A percentile compares a stretch with the other conserved stretches of the same genome.
phyloP scores from a whole-genome alignment of 495 filamentous ascomycete species.

The Talaromyces liani region DNA sequence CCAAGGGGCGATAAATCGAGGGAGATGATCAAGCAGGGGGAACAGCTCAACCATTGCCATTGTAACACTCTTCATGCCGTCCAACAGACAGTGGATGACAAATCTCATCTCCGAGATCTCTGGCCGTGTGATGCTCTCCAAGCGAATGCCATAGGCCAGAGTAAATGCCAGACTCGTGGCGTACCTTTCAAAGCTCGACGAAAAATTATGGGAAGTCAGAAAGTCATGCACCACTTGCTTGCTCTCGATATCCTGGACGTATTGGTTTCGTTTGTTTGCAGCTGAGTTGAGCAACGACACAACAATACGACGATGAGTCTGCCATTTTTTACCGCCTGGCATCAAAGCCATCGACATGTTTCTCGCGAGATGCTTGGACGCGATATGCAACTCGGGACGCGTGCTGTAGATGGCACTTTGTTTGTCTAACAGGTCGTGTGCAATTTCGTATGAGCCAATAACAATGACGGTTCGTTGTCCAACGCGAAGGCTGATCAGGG shows the following conservation, averaged over 20 bases:
- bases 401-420: slow-evolving; percentile 53
- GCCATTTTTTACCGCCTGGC: slow-evolving; percentile 32
- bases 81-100: slow-evolving; percentile 9
- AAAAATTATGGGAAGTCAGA: slow-evolving; percentile 15
- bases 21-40: slow-evolving; percentile 22
- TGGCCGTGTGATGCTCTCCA: slow-evolving; percentile 15
- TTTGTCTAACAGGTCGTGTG: slow-evolving; percentile 53
- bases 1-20: slow-evolving; percentile 18
- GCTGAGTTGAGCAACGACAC: slow-evolving; percentile 24
- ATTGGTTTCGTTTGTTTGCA: slow-evolving; percentile 23
- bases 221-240: slow-evolving; percentile 20
- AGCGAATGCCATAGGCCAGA: slow-evolving; percentile 22
- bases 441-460: slow-evolving; percentile 49
- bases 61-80: neutral
- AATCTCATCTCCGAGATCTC: slow-evolving; percentile 13
- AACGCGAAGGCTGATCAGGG: slow-evolving; percentile 52
- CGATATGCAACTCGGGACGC: slow-evolving; percentile 31
- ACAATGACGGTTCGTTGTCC: slow-evolving; percentile 51
- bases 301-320: slow-evolving; percentile 26
- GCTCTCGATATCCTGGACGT: slow-evolving; percentile 33
- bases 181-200: slow-evolving; percentile 14
- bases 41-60: slow-evolving; percentile 18
- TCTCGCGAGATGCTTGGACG: neutral
- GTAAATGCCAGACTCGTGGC: slow-evolving; percentile 17
- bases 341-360: slow-evolving; percentile 34